Evolutionary conservation across 2,329 filamentous ascomycete species (phyloP).

Genomic region (Neopestalotiopsis clavispora): DNA sequence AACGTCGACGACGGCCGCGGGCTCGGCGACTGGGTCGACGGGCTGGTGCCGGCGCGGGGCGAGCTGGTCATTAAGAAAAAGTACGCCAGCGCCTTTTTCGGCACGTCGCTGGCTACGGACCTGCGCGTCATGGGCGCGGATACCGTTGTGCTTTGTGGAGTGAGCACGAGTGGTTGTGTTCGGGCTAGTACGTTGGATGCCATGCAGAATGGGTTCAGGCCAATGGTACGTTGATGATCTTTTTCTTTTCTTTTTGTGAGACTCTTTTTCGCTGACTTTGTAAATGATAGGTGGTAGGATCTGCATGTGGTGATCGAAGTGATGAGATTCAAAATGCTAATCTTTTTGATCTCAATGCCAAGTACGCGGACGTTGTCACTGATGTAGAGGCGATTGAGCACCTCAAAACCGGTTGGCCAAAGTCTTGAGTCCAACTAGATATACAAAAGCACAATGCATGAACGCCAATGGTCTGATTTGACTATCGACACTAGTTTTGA

Average conservation of each 20-base stretch:
- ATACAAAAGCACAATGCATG: background rate
- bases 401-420: constrained; percentile 41
- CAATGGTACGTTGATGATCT: constrained; percentile 41
- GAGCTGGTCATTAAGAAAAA: constrained; percentile 46
- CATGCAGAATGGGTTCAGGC: constrained; percentile 47
- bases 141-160: constrained; percentile 50
- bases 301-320: constrained; percentile 50
- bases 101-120: constrained; percentile 46
- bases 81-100: constrained; percentile 50
- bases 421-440: constrained; percentile 1
- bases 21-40: constrained; percentile 42
- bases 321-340: constrained; percentile 49
- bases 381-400: constrained; percentile 45
- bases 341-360: constrained; percentile 49
- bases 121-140: constrained; percentile 44
- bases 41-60: constrained; percentile 40
- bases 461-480: too few relatives aligned
- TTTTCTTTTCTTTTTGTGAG: background rate
- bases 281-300: constrained; percentile 41
- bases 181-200: constrained; percentile 49
- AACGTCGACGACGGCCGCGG: constrained; percentile 43
- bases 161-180: constrained; percentile 52
- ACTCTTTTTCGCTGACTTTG: background rate
- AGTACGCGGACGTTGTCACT: constrained; percentile 50
- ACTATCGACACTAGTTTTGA: too few relatives aligned